phyloP scores from a whole-genome alignment of 2,329 filamentous ascomycete species.

The Magnaporthiopsis rhizophila region DNA sequence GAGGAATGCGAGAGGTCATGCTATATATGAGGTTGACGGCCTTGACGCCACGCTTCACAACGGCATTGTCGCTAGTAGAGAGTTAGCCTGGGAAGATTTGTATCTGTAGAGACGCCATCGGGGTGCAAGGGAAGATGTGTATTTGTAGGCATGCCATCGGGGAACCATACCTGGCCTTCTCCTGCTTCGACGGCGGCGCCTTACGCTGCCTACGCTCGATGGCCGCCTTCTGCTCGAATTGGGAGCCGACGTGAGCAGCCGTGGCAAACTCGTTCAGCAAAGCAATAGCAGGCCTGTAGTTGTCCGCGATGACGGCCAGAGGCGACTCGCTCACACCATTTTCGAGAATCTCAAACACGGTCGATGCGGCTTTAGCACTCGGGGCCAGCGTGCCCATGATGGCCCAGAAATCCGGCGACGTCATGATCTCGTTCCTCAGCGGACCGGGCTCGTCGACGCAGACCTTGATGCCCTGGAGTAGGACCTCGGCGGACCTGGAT shows the following conservation, averaged over 20 bases:
- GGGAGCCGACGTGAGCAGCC: constrained; percentile 64
- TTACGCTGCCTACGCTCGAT: constrained; percentile 2
- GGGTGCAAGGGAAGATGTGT: background rate
- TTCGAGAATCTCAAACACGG: constrained; percentile 83
- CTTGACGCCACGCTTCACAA: constrained; percentile 69
- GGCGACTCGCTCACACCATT: constrained; percentile 65
- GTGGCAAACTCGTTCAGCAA: constrained; percentile 87
- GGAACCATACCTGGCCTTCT: constrained; percentile 44
- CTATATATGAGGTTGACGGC: constrained; percentile 76
- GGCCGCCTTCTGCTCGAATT: constrained; percentile 58
- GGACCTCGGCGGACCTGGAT: constrained; percentile 64
- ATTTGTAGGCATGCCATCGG: background rate
- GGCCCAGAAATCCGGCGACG: constrained; percentile 95
- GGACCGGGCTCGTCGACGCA: constrained; percentile 73
- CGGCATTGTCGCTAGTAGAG: constrained; percentile 52
- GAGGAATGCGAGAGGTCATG: constrained; percentile 73
- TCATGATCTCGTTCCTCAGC: constrained; percentile 85
- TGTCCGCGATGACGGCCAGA: constrained; percentile 84
- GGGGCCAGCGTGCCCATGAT: constrained; percentile 70
- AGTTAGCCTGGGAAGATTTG: constrained; percentile 4
- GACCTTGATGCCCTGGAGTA: constrained; percentile 69
- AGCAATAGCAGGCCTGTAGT: constrained; percentile 81
- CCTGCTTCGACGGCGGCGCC: constrained; percentile 34
- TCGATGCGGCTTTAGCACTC: constrained; percentile 60
- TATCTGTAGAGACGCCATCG: background rate